Conservation (phyloP, 805 yeast genomes). For the Ogataea thermomethanolica region DNA sequence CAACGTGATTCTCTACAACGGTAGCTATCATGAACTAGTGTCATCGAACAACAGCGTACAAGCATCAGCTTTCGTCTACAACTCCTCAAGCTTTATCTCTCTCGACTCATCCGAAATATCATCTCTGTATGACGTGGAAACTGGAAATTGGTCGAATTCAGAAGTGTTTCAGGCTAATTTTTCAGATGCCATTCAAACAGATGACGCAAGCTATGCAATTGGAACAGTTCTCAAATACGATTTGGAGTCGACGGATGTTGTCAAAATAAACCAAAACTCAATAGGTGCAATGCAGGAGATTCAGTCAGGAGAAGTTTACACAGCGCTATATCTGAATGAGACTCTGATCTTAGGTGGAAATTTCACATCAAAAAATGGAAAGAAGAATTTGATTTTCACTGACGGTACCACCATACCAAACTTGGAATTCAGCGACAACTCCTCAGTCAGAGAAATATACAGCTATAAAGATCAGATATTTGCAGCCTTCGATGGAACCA, state of each 20-base stretch:
- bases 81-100: constrained; percentile 39
- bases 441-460: constrained; percentile 29
- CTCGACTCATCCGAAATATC: constrained; percentile 31
- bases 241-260: constrained; percentile 15
- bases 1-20: constrained; percentile 30
- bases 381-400: constrained; percentile 24
- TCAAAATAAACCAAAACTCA: background rate
- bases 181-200: constrained; percentile 22
- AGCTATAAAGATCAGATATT: constrained; percentile 39
- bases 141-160: constrained; percentile 35
- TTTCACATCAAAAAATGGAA: constrained; percentile 32
- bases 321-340: constrained; percentile 42
- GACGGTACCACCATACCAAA: constrained; percentile 12
- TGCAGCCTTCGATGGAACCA: constrained; percentile 44
- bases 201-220: constrained; percentile 17
- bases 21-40: constrained; percentile 34
- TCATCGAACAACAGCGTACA: constrained; percentile 31
- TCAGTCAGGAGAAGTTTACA: constrained; percentile 17
- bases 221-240: constrained; percentile 24
- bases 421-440: constrained; percentile 20
- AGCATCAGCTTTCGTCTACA: constrained; percentile 29
- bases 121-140: constrained; percentile 19
- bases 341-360: constrained; percentile 58
- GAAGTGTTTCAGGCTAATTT: constrained; percentile 31
- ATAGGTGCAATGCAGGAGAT: background rate